phyloP scores from a whole-genome alignment of 306 rosid species.

The Cicer chorassanicum region DNA sequence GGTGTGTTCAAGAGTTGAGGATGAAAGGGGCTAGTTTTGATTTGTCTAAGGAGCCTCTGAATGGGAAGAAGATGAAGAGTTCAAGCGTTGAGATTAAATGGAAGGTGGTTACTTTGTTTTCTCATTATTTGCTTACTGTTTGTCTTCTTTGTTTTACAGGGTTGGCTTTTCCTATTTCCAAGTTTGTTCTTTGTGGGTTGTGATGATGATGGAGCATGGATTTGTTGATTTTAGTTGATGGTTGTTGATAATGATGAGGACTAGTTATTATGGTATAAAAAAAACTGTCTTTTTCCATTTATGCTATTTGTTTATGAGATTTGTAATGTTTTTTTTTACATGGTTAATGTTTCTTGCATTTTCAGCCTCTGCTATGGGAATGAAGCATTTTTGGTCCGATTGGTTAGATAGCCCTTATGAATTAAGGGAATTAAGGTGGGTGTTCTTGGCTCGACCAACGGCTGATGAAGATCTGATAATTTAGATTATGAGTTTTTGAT shows the following conservation, averaged over 20 bases:
- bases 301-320: neutral
- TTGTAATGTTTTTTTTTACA: neutral
- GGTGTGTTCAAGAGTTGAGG: conserved; percentile 83
- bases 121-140: conserved; percentile 52
- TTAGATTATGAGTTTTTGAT: neutral
- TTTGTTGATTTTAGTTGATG: neutral
- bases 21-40: conserved; percentile 93
- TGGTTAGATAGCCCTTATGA: conserved; percentile 10
- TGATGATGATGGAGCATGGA: conserved; percentile 41
- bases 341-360: neutral
- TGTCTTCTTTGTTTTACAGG: conserved; percentile 74
- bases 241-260: neutral
- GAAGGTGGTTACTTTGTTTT: conserved; percentile 68
- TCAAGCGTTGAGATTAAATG: conserved; percentile 91
- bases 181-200: conserved; percentile 67
- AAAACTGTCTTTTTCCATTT: neutral
- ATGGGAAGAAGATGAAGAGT: conserved; percentile 83
- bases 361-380: conserved; percentile 54
- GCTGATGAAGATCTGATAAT: too few relatives aligned
- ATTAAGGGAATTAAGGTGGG: neutral
- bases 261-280: conserved; percentile 34
- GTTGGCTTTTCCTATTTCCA: conserved; percentile 63
- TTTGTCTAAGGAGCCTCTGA: conserved; percentile 66
- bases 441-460: neutral
- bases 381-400: conserved; percentile 74